phyloP scores from a whole-genome alignment of 768 basidiomycete genomes.

The Pleurotus tuber-regium region DNA sequence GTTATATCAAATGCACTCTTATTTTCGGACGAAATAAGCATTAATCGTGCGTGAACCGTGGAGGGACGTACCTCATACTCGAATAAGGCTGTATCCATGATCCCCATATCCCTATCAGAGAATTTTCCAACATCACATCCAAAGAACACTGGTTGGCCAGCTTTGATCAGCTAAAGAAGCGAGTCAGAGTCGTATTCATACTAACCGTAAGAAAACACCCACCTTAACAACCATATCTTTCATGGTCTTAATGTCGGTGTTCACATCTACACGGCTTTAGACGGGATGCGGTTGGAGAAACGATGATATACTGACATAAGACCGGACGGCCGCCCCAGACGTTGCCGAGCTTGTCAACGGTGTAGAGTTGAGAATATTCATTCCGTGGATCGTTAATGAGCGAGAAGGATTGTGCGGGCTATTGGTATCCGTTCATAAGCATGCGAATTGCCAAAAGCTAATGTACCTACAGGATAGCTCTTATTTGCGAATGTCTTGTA shows the following conservation, averaged over 20 bases:
- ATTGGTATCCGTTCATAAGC: slow-evolving; percentile 8
- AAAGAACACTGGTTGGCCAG: slow-evolving; percentile 90
- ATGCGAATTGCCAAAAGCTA: neutral
- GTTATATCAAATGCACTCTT: slow-evolving; percentile 83
- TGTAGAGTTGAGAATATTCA: slow-evolving; percentile 77
- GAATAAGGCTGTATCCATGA: slow-evolving; percentile 85
- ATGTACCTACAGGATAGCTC: slow-evolving; percentile 48
- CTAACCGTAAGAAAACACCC: slow-evolving; percentile 11
- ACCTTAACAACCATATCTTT: slow-evolving; percentile 80
- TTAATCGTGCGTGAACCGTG: neutral
- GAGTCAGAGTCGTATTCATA: neutral
- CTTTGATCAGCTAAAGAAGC: slow-evolving; percentile 62
- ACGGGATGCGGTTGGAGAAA: neutral
- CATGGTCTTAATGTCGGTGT: slow-evolving; percentile 78
- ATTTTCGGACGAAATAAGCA: neutral
- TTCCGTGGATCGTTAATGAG: slow-evolving; percentile 96
- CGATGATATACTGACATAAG: slow-evolving; percentile 54
- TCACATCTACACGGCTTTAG: slow-evolving; percentile 63
- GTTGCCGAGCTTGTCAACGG: slow-evolving; percentile 91
- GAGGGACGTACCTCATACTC: slow-evolving; percentile 63
- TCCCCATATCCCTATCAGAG: slow-evolving; percentile 64
- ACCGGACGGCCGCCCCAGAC: slow-evolving; percentile 86
- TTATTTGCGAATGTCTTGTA: slow-evolving; percentile 62
- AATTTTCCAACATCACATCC: slow-evolving; percentile 95
- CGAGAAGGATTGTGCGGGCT: slow-evolving; percentile 81